phyloP scores from a whole-genome alignment of 2,329 filamentous ascomycete genomes.

The Colletotrichum limetticola region DNA sequence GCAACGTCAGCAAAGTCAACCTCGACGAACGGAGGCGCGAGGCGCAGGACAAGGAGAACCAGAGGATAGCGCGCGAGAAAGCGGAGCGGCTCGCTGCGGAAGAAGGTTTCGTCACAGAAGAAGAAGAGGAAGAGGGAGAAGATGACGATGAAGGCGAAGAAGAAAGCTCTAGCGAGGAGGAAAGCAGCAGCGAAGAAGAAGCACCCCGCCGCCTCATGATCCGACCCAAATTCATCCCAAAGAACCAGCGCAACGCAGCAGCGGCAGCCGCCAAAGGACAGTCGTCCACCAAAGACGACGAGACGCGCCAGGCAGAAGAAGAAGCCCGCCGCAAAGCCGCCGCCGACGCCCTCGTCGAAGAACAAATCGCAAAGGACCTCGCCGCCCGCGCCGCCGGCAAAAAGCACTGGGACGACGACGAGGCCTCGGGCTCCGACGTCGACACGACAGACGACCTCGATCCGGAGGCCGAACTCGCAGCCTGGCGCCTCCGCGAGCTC shows the following conservation, averaged over 20 bases:
- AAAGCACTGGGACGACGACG: conserved; percentile 86
- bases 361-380: conserved; percentile 85
- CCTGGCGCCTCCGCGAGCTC: conserved; percentile 94
- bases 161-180: conserved; percentile 50
- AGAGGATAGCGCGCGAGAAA: conserved; percentile 59
- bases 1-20: conserved; percentile 63
- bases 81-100: conserved; percentile 65
- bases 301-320: conserved; percentile 59
- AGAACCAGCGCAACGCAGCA: conserved; percentile 58
- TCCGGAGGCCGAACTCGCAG: conserved; percentile 87
- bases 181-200: conserved; percentile 66
- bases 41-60: conserved; percentile 58
- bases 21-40: conserved; percentile 58
- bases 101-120: conserved; percentile 72
- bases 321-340: conserved; percentile 75
- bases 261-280: conserved; percentile 36
- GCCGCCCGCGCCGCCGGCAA: conserved; percentile 79
- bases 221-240: conserved; percentile 72
- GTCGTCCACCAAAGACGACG: conserved; percentile 46
- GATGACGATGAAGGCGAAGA: conserved; percentile 48
- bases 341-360: conserved; percentile 84
- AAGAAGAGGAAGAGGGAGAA: conserved; percentile 56
- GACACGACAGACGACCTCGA: conserved; percentile 91
- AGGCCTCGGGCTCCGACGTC: conserved; percentile 73
- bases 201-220: conserved; percentile 67